Conservation (phyloP, 2,329 filamentous ascomycete species). For the Fusarium continuum region DNA sequence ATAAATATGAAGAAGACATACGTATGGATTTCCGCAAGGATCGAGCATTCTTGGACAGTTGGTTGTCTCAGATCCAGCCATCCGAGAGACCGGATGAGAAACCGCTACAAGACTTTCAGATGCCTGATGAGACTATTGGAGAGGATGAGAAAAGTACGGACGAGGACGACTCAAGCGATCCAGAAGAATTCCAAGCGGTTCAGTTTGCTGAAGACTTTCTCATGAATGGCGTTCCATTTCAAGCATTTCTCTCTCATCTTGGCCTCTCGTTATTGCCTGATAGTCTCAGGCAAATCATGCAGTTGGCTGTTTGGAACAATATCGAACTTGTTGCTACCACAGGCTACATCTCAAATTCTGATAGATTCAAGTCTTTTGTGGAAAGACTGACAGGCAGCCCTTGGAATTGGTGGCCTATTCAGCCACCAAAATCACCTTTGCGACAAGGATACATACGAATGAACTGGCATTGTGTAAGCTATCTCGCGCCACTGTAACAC, state of each 20-base stretch:
- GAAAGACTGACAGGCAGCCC: not conserved
- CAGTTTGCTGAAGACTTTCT: not conserved
- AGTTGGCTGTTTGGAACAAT: not conserved
- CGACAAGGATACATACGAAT: not conserved
- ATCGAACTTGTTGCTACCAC: not conserved
- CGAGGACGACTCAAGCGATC: not conserved
- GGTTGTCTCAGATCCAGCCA: not conserved
- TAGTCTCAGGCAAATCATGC: not conserved
- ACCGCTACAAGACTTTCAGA: not conserved
- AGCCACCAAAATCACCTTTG: not conserved
- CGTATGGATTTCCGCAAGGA: not conserved
- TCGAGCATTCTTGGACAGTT: not conserved
- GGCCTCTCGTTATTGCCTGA: not conserved
- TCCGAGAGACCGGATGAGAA: not conserved
- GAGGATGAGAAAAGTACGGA: not conserved
- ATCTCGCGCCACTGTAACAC: not conserved
- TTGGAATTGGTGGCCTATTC: constrained; percentile 7
- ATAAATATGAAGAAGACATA: not conserved
- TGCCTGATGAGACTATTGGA: not conserved
- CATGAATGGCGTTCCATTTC: not conserved
- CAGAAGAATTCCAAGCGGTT: not conserved
- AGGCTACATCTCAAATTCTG: not conserved
- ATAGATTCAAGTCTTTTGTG: not conserved
- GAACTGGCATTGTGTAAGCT: constrained; percentile 7
- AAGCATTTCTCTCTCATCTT: not conserved